phyloP scores from a whole-genome alignment of 768 basidiomycete species.

The Gelatoporia subvermispora region DNA sequence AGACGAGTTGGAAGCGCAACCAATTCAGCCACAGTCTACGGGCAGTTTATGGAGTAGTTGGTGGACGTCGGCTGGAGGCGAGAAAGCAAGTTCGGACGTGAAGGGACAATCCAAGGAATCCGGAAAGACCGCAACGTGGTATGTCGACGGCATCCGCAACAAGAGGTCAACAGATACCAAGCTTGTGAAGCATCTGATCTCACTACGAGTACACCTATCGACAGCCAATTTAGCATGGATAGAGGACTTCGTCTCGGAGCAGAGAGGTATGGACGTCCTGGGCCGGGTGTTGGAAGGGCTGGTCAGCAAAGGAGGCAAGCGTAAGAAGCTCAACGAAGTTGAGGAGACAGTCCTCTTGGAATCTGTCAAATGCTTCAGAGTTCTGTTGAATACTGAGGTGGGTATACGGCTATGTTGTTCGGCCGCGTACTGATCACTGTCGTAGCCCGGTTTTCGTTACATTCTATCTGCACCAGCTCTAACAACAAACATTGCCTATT shows the following conservation, averaged over 20 bases:
- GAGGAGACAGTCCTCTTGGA: constrained; percentile 70
- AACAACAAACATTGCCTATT: constrained; percentile 69
- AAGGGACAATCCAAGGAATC: constrained; percentile 32
- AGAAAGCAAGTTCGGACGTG: constrained; percentile 27
- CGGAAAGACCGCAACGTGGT: constrained; percentile 50
- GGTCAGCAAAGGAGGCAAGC: constrained; percentile 65
- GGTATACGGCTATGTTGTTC: constrained; percentile 16
- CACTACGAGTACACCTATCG: constrained; percentile 79
- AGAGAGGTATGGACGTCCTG: constrained; percentile 64
- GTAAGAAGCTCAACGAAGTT: constrained; percentile 52
- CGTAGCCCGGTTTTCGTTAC: constrained; percentile 65
- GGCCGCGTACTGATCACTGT: constrained; percentile 8
- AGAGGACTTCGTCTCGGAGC: constrained; percentile 62
- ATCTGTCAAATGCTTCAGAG: constrained; percentile 72
- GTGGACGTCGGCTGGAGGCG: constrained; percentile 68
- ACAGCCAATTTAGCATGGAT: constrained; percentile 79
- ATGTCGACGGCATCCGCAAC: constrained; percentile 55
- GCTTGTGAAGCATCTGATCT: constrained; percentile 73
- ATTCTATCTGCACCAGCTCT: constrained; percentile 60
- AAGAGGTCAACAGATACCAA: constrained; percentile 52
- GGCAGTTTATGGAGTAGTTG: constrained; percentile 74
- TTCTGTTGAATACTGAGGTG: constrained; percentile 83
- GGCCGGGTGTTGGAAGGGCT: constrained; percentile 52
- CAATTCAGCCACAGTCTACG: constrained; percentile 60
- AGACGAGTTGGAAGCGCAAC: no score